These are phyloP conservation scores for Fragilaria crotonensis DNA, from an alignment of 108 stramenopile genomes.

Conservation along the genomic window DNA sequence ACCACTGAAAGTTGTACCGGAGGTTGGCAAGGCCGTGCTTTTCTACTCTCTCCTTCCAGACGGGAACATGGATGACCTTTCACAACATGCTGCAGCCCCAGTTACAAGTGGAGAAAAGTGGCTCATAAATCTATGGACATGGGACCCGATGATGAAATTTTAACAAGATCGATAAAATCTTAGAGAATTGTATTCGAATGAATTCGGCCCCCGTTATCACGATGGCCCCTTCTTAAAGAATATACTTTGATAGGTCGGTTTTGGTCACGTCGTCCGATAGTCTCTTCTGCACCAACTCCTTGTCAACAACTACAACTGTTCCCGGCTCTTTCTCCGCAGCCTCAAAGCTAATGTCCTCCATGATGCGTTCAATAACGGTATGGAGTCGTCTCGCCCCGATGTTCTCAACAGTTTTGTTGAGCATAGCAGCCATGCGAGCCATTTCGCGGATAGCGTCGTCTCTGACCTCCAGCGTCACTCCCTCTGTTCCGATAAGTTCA, in stretches of 20 bases:
- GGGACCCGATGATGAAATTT: constrained; percentile 17
- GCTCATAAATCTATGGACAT: constrained; percentile 59
- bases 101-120: constrained; percentile 52
- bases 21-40: constrained; percentile 42
- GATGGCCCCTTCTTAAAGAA: too few species aligned
- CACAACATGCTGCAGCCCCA: constrained; percentile 56
- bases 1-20: constrained; percentile 27
- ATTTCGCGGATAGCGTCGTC: constrained; percentile 97
- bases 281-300: constrained; percentile 74
- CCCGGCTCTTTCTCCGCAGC: constrained; percentile 75
- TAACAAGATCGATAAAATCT: too few species aligned
- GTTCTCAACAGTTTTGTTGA: constrained; percentile 98
- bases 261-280: constrained; percentile 72
- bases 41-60: constrained; percentile 45
- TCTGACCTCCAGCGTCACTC: constrained; percentile 85
- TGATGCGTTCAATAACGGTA: constrained; percentile 96
- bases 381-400: constrained; percentile 97
- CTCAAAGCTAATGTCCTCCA: constrained; percentile 91
- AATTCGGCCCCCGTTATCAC: too few species aligned
- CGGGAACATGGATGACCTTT: constrained; percentile 69
- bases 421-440: constrained; percentile 83
- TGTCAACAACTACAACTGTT: constrained; percentile 58
- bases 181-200: too few species aligned
- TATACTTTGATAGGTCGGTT: constrained; percentile 90
- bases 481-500: constrained; percentile 90